Base-by-base conservation (phyloP, 306 rosid species). In the Citrullus amarus region DNA sequence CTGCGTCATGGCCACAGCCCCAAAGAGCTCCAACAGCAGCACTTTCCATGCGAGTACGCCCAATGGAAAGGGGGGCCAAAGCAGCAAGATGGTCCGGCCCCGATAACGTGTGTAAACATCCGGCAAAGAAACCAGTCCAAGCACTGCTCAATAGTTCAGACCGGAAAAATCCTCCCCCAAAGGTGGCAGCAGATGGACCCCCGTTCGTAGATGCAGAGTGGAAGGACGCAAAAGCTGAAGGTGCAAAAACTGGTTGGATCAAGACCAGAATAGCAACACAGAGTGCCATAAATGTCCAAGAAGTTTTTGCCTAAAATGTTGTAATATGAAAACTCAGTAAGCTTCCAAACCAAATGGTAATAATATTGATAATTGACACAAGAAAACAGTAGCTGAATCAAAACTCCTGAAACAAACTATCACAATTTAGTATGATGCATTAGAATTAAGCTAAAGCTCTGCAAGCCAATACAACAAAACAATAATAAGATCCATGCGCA, bases 41-140 rank as follows among this genome's bases (percentile, higher is more conserved):
- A 84, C 96, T 91, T 86, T 93, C 98, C 82, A 92, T 83, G 76
- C 94, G 88, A 75, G 91, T 82, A 55, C 96, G 90, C 4, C 98
- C 98, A 59, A 93, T 93, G 14, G 97, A 93, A 61, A 93, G 89
- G 4, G 98, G 98, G 84, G 98, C 98, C 89, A 93, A 81, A 51
- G 98, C 98, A 36, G 97, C 98, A 68, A 93, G 98, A 83, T 93
- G 98, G 79, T 93, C 98, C 4, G 98, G 98, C 68, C 98, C 97
- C 5, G 98, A 93, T 84, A 94, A 80, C 13, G 98, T 94, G 90
- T 94, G 98, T 79, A 94, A 85, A 81, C 97, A 94, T 79, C 98
- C 96, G 41, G 97, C 96, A 16, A 94, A 89, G 87, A 92, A 94
- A 77, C 98, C 98, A 6, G 97, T 90, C 96, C 97, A 94, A 75